phyloP scores from a whole-genome alignment of 495 filamentous ascomycete genomes.

The Penicillium dipodomyicola region DNA sequence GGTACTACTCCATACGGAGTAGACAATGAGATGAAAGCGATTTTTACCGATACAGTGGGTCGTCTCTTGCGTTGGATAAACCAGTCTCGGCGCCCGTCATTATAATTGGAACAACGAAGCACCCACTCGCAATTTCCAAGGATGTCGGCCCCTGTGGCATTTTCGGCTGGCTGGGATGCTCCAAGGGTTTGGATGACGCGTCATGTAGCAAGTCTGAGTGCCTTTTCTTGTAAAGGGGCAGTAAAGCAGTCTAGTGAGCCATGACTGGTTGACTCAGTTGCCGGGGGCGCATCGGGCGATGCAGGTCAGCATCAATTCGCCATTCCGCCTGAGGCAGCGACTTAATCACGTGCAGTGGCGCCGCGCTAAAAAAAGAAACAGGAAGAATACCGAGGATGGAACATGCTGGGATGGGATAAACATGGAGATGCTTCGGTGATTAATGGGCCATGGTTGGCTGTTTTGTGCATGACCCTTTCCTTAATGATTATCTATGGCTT shows the following conservation, averaged over 20 bases:
- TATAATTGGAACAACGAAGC: neutral
- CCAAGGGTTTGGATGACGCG: constrained; percentile 7
- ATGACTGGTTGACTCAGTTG: constrained; percentile 2
- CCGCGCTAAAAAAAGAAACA: constrained; percentile 9
- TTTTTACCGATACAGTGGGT: constrained; percentile 1
- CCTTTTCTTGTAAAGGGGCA: neutral
- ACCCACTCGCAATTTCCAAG: neutral
- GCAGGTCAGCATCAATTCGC: neutral
- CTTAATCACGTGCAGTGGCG: constrained; percentile 4
- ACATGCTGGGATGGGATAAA: neutral
- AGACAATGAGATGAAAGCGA: neutral
- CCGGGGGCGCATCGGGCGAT: constrained; percentile 11
- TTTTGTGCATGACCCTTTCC: neutral
- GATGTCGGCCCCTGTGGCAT: neutral
- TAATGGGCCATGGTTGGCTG: too few species aligned
- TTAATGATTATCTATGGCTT: neutral
- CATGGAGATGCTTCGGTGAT: too few species aligned
- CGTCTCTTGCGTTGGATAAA: neutral
- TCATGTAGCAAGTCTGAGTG: neutral
- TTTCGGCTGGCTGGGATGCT: neutral
- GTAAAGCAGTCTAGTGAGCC: neutral
- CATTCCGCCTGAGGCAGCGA: constrained; percentile 6
- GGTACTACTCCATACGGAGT: neutral
- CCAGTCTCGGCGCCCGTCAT: constrained; percentile 3
- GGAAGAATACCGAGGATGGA: neutral